Evolutionary conservation across 148 eudicot genomes (phyloP).

Genomic region (Agrostemma githago): DNA sequence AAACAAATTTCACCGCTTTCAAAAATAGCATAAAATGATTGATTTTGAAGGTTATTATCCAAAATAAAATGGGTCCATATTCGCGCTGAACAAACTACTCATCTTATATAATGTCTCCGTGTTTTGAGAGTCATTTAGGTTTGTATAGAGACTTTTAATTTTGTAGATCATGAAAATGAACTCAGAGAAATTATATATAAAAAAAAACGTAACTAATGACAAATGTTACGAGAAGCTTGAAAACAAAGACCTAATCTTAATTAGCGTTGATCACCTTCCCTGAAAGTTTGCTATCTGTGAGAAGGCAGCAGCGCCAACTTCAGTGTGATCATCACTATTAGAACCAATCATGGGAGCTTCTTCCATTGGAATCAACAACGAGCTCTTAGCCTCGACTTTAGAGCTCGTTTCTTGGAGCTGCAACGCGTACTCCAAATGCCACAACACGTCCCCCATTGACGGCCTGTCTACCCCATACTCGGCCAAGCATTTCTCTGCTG

Average conservation of each 20-base stretch:
- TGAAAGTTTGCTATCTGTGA: conserved; percentile 37
- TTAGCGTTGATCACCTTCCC: conserved; percentile 35
- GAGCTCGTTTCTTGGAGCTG: conserved; percentile 53
- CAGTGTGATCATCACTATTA: conserved; percentile 36
- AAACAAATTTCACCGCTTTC: too few relatives aligned
- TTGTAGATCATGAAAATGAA: not conserved
- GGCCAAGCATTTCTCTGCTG: conserved; percentile 64
- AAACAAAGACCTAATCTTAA: not conserved
- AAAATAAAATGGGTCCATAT: too few relatives aligned
- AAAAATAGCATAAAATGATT: too few relatives aligned
- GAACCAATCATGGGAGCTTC: conserved; percentile 23
- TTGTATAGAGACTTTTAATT: too few relatives aligned
- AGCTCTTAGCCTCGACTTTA: conserved; percentile 33
- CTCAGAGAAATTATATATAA: not conserved
- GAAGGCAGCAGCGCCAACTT: conserved; percentile 38
- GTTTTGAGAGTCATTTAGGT: too few relatives aligned
- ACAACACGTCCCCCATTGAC: conserved; percentile 65
- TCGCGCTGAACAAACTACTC: too few relatives aligned
- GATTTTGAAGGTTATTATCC: too few relatives aligned
- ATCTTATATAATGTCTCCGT: too few relatives aligned
- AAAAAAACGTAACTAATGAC: not conserved
- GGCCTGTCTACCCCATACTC: conserved; percentile 66
- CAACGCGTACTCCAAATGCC: conserved; percentile 65
- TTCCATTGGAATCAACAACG: conserved; percentile 32
- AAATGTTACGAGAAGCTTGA: not conserved